Base-by-base conservation (phyloP, 805 yeast genomes). In the Starmerella vitae region DNA sequence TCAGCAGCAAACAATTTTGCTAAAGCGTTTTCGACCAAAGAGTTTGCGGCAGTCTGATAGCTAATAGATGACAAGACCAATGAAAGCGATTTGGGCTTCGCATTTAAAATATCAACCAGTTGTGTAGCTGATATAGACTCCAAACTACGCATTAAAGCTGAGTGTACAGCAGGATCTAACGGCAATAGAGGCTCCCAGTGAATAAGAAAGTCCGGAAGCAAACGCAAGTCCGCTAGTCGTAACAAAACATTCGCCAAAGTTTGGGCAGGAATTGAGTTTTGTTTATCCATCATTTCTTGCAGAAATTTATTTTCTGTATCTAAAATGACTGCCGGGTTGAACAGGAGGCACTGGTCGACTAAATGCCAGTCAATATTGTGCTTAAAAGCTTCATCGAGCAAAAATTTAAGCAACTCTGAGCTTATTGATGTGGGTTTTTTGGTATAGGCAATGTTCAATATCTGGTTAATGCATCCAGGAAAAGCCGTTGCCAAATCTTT, bases 41-140 rank as follows among this genome's bases (percentile, higher is more conserved):
- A 31, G 3, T 9, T 10, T 5, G 31, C 30, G 12, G 39, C 36
- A 10, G 29, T 14, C 10, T 15, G 33, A 36, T 35, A 40, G 18
- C 24, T 32, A 14, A 40, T 12, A 3, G 28, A n/a, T 10, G 19
- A 28, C 3, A 40, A 25, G 17, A 42, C 14, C 17, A 40, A 9
- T 13, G 33, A 30, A 7, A 39, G 33, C 5, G 37, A 5, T 6
- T 33, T 14, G 2, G 41, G 30, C 8, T 15, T 30, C 20, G 32
- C 20, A 20, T 27, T 25, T 18, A 48, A 26, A 5, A 48, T 24
- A 7, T 34, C 30, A 3, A 33, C 39, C 3, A 49, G 31, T 20
- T 49, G 53, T 5, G 12, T 7, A 8, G 45, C 25, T 1, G 53
- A 37, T 13, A 49, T 37, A 13, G 42, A 32, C 5, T 34, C 38